These are phyloP conservation scores for Erodium trifolium DNA, from an alignment of 441 rosid species.

Conservation along the genomic window DNA sequence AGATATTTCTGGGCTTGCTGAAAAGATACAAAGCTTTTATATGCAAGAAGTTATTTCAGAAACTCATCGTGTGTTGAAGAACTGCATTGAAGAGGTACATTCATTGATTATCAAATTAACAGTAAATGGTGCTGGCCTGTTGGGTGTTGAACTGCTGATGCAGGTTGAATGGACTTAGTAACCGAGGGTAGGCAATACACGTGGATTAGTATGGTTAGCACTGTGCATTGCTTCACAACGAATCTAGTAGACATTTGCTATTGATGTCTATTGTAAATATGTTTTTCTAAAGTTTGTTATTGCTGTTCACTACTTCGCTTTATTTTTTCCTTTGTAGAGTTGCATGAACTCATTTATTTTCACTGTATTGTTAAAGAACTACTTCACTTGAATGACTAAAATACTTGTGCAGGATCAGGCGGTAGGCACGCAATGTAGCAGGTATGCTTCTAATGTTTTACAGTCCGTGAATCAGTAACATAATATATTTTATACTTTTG, in stretches of 20 bases:
- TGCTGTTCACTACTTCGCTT: conserved; percentile 9
- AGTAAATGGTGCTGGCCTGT: conserved; percentile 5
- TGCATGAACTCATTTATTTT: conserved; percentile 11
- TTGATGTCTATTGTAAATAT: neutral
- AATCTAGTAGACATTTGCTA: neutral
- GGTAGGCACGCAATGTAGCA: conserved; percentile 47
- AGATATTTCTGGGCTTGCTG: conserved; percentile 94
- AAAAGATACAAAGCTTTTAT: conserved; percentile 94
- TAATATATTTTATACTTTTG: conserved; percentile 16
- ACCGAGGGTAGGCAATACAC: neutral
- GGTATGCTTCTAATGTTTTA: conserved; percentile 42
- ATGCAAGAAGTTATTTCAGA: conserved; percentile 97
- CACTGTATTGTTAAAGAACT: conserved; percentile 15
- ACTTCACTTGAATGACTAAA: conserved; percentile 21
- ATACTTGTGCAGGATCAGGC: conserved; percentile 63
- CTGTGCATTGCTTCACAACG: neutral
- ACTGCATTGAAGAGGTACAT: conserved; percentile 69
- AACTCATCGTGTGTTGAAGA: conserved; percentile 72
- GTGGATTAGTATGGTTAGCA: neutral
- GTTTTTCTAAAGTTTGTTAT: neutral
- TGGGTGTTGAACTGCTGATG: conserved; percentile 2
- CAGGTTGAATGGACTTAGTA: neutral
- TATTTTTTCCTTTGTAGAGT: conserved; percentile 9
- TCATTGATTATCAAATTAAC: conserved; percentile 14
- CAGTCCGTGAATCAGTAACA: conserved; percentile 11